A percentile compares a stretch with the other conserved stretches of the same genome.
These are phyloP conservation scores for Didymella segeticola DNA, from an alignment of 2,329 filamentous ascomycete species.

Conservation along the genomic window DNA sequence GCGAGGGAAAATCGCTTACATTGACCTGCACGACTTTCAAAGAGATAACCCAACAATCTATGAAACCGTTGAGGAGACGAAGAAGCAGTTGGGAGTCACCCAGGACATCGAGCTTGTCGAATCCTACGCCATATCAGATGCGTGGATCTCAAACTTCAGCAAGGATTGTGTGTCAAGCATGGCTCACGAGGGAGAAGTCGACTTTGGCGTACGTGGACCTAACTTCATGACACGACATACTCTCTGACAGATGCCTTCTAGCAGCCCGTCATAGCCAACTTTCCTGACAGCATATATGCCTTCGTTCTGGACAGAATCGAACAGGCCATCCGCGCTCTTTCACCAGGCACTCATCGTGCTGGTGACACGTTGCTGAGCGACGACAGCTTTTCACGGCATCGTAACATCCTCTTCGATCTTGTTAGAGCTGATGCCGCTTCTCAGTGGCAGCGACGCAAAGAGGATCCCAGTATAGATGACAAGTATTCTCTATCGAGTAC, in stretches of 20 bases:
- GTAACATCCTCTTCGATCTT: constrained; percentile 21
- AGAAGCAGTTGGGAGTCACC: constrained; percentile 16
- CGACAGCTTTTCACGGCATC: constrained; percentile 13
- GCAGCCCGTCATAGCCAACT: constrained; percentile 6
- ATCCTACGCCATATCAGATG: constrained; percentile 33
- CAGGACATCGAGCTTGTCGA: constrained; percentile 21
- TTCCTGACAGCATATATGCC: constrained; percentile 20
- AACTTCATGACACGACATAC: not conserved
- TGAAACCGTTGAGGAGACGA: constrained; percentile 20
- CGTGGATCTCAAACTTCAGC: constrained; percentile 27
- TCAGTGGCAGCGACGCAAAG: constrained; percentile 35
- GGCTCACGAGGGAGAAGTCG: constrained; percentile 24
- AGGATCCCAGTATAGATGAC: constrained; percentile 27
- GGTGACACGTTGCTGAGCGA: constrained; percentile 30
- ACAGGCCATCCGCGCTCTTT: constrained; percentile 17
- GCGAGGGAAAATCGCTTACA: constrained; percentile 27
- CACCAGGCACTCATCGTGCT: constrained; percentile 14
- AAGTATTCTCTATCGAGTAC: constrained; percentile 34
- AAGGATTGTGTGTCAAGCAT: constrained; percentile 24
- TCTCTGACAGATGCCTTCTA: constrained; percentile 9
- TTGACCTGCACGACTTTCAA: constrained; percentile 30
- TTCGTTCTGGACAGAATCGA: constrained; percentile 19
- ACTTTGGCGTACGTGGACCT: constrained; percentile 28
- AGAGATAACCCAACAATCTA: constrained; percentile 27
- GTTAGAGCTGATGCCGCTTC: constrained; percentile 28